Evolutionary conservation across 1,284 basidiomycete species (phyloP), one percentile per base, ranked within the genome.

Genomic region (Trichosporon sp.): DNA sequence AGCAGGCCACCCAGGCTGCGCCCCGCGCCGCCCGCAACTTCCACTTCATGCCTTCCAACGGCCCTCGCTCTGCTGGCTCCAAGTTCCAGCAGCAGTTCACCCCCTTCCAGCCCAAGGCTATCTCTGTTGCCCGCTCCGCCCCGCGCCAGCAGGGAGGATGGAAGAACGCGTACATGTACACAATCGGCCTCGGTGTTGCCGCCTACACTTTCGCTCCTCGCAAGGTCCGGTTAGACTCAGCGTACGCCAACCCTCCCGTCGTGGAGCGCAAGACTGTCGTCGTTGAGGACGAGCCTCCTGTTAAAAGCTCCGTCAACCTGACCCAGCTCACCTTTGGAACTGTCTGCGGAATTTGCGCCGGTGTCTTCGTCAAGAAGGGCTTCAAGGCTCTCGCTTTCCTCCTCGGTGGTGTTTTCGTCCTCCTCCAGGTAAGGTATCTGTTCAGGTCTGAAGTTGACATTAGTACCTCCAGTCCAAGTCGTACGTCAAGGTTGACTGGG

Each of bases 351-450:
- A 82, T 98, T 66, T 98, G 94, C 78, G 90, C 93, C 0, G 96
- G 96, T 0, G 88, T 98, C 0, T 98, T 98, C 80, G 87, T 97
- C 78, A 97, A 96, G 85, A 97, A 97, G 84, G 96, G 96, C 37
- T 89, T 91, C 48, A 94, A 91, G 81, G 86, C 89, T 1, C 83
- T 92, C 26, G 96, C 94, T 0, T 95, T 94, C 83, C 83, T 91
- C 68, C 85, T 97, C 11, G 94, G 94, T 8, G 94, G 93, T 1
- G 85, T 92, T 1, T 96, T 94, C 76, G 91, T 96, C 19, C 82
- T 96, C 65, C 87, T 96, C 16, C 93, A 96, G 89, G 95, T 92
- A 76, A 74, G 87, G 8, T 35, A 26, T 35, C 6, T 11, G 4
- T 6, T 16, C 11, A 8, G 63, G 11, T 26, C 12, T 2, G 6